Conservation (phyloP, 495 filamentous ascomycete genomes). For the Staphylotrichum longicolle region DNA sequence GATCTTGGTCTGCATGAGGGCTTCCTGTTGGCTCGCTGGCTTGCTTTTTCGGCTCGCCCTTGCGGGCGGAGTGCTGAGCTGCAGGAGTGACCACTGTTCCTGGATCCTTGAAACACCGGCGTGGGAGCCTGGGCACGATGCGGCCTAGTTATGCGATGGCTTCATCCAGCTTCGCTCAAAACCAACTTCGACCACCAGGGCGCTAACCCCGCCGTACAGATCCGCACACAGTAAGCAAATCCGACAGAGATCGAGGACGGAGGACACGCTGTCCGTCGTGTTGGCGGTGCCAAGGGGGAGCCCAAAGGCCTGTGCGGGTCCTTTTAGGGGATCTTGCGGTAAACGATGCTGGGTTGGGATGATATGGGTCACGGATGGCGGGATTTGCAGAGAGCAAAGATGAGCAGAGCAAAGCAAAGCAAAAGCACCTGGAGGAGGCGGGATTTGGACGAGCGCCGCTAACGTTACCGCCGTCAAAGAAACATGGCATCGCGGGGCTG, state of each 20-base stretch:
- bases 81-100: slow-evolving; percentile 29
- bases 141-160: slow-evolving; percentile 26
- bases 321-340: too few relatives aligned
- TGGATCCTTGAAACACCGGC: slow-evolving; percentile 18
- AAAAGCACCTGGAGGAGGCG: too few relatives aligned
- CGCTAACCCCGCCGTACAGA: not conserved
- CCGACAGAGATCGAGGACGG: not conserved
- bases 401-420: too few relatives aligned
- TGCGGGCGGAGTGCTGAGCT: slow-evolving; percentile 29
- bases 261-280: not conserved
- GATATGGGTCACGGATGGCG: too few relatives aligned
- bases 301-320: not conserved
- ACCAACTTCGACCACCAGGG: not conserved
- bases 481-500: too few relatives aligned
- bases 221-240: not conserved
- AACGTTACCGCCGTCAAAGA: too few relatives aligned
- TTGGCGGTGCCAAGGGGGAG: not conserved
- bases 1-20: slow-evolving; percentile 25
- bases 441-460: too few relatives aligned
- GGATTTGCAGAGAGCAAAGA: too few relatives aligned
- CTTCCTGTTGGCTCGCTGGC: slow-evolving; percentile 27
- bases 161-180: slow-evolving; percentile 22
- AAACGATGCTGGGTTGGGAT: too few relatives aligned
- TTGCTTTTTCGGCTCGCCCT: slow-evolving; percentile 23
- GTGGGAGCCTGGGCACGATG: slow-evolving; percentile 15